A percentile compares a stretch with the other conserved stretches of the same genome.
Conservation (phyloP, 345 rosid genomes). For the Euphorbia lathyris region DNA sequence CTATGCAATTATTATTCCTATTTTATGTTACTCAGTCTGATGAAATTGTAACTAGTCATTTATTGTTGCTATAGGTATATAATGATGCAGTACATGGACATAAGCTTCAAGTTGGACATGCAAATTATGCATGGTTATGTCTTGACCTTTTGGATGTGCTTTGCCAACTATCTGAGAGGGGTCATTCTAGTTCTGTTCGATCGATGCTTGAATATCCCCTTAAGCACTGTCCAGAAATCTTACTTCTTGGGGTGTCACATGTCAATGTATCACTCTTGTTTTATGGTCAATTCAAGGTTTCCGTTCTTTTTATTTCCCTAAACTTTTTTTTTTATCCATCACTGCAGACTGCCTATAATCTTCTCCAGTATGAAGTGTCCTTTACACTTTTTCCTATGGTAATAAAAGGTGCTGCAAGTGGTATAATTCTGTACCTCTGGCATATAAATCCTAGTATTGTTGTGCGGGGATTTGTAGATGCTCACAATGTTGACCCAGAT, state of each 20-base stretch:
- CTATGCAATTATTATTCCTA: constrained; percentile 9
- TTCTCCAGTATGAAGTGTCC: constrained; percentile 72
- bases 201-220: constrained; percentile 78
- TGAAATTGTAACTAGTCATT: constrained; percentile 16
- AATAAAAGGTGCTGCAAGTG: constrained; percentile 41
- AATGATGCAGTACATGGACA: constrained; percentile 63
- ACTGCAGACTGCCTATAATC: constrained; percentile 80
- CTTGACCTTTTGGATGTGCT: constrained; percentile 83
- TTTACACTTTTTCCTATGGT: constrained; percentile 64
- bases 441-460: constrained; percentile 66
- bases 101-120: constrained; percentile 62
- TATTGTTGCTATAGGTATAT: constrained; percentile 48
- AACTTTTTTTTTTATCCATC: background rate
- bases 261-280: constrained; percentile 47
- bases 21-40: constrained; percentile 11
- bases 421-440: constrained; percentile 72
- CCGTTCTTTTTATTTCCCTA: background rate
- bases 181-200: constrained; percentile 61
- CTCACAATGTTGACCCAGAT: constrained; percentile 52
- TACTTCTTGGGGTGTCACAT: constrained; percentile 86
- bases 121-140: constrained; percentile 87
- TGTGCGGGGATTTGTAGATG: constrained; percentile 67
- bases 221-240: constrained; percentile 74
- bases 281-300: background rate
- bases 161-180: constrained; percentile 89